Evolutionary conservation across 805 yeast genomes (phyloP).

Genomic region (Candida patagonica): DNA sequence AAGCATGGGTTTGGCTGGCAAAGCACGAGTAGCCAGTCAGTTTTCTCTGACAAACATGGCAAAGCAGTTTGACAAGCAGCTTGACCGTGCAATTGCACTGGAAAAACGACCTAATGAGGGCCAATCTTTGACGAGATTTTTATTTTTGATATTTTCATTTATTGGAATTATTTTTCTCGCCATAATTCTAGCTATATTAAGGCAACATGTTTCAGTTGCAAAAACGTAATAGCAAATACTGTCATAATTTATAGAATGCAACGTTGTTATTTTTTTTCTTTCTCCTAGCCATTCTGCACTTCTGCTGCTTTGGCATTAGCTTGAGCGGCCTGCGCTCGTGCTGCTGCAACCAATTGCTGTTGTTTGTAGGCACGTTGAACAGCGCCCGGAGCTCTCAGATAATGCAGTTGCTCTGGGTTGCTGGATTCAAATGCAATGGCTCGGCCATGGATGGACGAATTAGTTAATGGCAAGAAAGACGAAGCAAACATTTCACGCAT

Average conservation of each 20-base stretch:
- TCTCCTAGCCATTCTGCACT: too few relatives aligned
- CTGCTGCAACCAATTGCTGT: constrained; percentile 9
- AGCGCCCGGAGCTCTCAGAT: constrained; percentile 26
- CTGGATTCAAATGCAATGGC: constrained; percentile 69
- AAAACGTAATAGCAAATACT: neutral
- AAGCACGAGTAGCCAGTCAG: constrained; percentile 21
- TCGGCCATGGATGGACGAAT: constrained; percentile 46
- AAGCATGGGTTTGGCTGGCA: constrained; percentile 26
- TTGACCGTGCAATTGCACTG: constrained; percentile 1
- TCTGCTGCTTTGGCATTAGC: neutral
- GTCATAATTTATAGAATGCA: too few relatives aligned
- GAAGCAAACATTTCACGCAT: constrained; percentile 93
- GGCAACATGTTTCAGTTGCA: neutral
- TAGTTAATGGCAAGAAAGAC: constrained; percentile 43
- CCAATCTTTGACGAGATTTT: neutral
- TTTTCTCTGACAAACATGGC: constrained; percentile 28
- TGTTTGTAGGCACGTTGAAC: constrained; percentile 10
- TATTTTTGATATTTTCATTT: neutral
- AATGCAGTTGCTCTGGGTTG: constrained; percentile 43
- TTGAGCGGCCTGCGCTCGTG: neutral
- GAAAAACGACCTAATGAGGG: constrained; percentile 7
- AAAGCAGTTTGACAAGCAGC: constrained; percentile 19
- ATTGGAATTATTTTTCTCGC: neutral
- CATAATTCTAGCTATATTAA: neutral
- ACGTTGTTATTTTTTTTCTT: too few relatives aligned